Percentiles rank a stretch among this genome's conserved stretches.
Evolutionary conservation across 305 asterid genomes (phyloP).

Genomic region (Solanum hybrid): DNA sequence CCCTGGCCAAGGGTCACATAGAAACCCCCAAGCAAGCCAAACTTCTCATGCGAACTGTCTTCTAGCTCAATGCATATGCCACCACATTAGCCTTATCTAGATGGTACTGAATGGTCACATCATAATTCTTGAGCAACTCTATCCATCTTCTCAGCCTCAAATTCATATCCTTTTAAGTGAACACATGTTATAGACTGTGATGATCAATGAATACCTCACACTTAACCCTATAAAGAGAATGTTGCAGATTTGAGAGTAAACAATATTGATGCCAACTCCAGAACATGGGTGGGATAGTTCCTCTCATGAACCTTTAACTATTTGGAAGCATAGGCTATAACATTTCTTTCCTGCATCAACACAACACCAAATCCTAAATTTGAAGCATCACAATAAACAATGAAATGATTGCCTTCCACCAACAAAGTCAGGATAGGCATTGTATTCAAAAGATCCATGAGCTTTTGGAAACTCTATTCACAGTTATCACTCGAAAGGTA

Average conservation of each 20-base stretch:
- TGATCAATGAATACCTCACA: not conserved
- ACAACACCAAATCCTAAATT: not conserved
- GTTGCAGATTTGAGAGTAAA: not conserved
- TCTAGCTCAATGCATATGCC: not conserved
- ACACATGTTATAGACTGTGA: not conserved
- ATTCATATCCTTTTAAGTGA: not conserved
- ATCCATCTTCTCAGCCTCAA: not conserved
- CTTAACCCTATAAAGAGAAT: not conserved
- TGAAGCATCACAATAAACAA: not conserved
- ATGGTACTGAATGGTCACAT: not conserved
- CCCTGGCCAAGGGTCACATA: not conserved
- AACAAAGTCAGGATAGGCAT: not conserved
- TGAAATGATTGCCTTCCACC: not conserved
- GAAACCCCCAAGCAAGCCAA: not conserved
- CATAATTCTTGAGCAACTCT: not conserved
- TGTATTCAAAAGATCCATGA: not conserved
- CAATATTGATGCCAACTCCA: not conserved
- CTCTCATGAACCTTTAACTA: not conserved
- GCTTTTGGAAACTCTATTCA: not conserved
- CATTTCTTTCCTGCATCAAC: not conserved
- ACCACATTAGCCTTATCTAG: not conserved
- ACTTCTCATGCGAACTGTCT: not conserved
- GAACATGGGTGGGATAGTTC: not conserved
- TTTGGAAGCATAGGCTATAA: not conserved
- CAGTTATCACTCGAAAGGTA: not conserved